Evolutionary conservation across 305 asterid genomes (phyloP).

Genomic region (Fraxinus latifolia): DNA sequence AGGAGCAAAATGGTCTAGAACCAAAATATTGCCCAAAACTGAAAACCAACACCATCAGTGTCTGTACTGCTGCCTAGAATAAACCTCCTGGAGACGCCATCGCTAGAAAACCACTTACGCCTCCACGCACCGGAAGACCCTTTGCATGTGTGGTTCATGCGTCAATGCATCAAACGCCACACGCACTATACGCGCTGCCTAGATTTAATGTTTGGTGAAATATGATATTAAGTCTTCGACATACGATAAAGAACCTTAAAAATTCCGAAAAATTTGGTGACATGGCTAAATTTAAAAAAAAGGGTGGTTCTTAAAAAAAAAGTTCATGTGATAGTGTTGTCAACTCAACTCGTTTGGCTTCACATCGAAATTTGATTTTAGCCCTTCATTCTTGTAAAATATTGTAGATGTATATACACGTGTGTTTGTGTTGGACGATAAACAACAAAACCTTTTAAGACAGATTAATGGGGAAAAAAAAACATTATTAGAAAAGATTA

Average conservation of each 20-base stretch:
- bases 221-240: neutral
- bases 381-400: neutral
- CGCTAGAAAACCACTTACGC: no score
- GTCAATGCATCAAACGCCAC: no score
- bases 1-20: no score
- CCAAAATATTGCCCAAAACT: no score
- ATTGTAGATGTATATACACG: neutral
- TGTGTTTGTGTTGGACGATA: neutral
- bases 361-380: neutral
- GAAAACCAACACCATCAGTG: no score
- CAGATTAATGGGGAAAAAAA: neutral
- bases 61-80: no score
- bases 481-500: neutral
- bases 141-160: no score
- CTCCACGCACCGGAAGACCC: no score
- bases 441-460: neutral
- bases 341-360: neutral
- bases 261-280: neutral
- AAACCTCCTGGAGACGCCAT: no score
- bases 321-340: neutral
- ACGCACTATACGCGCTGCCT: no score
- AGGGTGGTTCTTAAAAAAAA: neutral
- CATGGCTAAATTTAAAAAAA: neutral
- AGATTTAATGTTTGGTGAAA: neutral
- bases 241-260: neutral